Evolutionary conservation across 2,329 filamentous ascomycete species (phyloP), one percentile per base, ranked within the genome.

Genomic region (Colletotrichum sp.): DNA sequence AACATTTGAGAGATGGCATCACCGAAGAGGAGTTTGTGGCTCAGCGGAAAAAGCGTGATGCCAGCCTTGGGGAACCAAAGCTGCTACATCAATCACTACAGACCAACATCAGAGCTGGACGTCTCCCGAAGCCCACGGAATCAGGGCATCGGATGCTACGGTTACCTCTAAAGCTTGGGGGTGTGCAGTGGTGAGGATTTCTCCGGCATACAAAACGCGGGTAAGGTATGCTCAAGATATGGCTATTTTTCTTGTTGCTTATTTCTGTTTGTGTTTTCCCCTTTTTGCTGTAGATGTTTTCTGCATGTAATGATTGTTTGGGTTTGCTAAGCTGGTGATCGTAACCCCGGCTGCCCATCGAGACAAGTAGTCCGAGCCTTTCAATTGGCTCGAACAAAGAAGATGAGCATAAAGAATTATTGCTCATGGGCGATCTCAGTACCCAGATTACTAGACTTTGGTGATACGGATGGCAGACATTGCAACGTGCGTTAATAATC

Each of bases 21-120:
- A 80, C 76, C 0, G 83, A 87, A 75, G 81, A 86, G 0, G 85
- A 89, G 26, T 91, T 89, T 74, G 84, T 90, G 1, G 73, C 81
- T 3, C 78, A 85, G 80, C 83, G 89, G 1, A 80, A 72, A 6
- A 84, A 86, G 57, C 84, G 89, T 1, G 89, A 91, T 77, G 79
- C 78, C 1, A 78, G 67, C 1, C 78, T 91, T 32, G 82, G 82
- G 1, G 87, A 84, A 34, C 90, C 90, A 2, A 83, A 84, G 36
- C 78, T 91, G 71, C 79, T 91, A 2, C 87, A 90, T 77, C 87
- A 87, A 70, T 86, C 88, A 0, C 77, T 91, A 61, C 89, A 91
- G 79, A 78, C 90, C 5, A 91, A 91, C 73, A 88, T 91, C 30
- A 82, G 90, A 3, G 89, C 82, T 2, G 89, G 89, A 4, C 74